Conservation (phyloP, 2,329 filamentous ascomycete genomes). For the Aspergillus sp. region DNA sequence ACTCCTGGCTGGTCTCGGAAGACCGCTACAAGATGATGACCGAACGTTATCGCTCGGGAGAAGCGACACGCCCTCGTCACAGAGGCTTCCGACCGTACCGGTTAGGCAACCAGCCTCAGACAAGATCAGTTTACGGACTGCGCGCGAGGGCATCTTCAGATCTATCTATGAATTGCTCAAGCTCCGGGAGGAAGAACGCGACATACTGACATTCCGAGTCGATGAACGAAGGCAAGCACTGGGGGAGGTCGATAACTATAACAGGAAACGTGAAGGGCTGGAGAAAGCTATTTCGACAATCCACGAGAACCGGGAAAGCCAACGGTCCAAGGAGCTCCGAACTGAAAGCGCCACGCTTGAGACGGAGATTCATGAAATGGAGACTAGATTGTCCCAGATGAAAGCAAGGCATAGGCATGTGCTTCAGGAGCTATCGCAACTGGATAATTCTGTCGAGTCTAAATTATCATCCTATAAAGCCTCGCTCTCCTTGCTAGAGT, state of each 20-base stretch:
- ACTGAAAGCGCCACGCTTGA: conserved; percentile 54
- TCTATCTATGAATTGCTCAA: conserved; percentile 57
- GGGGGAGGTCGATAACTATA: conserved; percentile 52
- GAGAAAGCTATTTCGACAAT: conserved; percentile 52
- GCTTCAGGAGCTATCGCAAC: conserved; percentile 50
- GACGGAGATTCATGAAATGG: conserved; percentile 57
- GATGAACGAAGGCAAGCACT: conserved; percentile 48
- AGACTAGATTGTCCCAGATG: conserved; percentile 55
- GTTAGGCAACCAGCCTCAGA: conserved; percentile 40
- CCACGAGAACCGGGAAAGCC: conserved; percentile 45
- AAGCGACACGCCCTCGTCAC: conserved; percentile 30
- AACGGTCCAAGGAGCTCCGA: conserved; percentile 45
- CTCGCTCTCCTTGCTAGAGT: conserved; percentile 55
- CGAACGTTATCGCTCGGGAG: conserved; percentile 47
- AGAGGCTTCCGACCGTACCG: conserved; percentile 35
- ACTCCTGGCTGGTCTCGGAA: conserved; percentile 49
- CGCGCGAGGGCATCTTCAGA: conserved; percentile 56
- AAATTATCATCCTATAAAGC: conserved; percentile 59
- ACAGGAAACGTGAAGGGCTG: conserved; percentile 49
- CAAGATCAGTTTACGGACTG: conserved; percentile 53
- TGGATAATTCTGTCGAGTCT: conserved; percentile 58
- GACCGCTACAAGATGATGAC: conserved; percentile 45
- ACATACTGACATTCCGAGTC: conserved; percentile 48
- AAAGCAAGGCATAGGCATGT: conserved; percentile 55
- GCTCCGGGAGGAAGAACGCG: conserved; percentile 57